These are phyloP conservation scores for Daldinia caldariorum DNA, from an alignment of 495 filamentous ascomycete species.

Conservation along the genomic window DNA sequence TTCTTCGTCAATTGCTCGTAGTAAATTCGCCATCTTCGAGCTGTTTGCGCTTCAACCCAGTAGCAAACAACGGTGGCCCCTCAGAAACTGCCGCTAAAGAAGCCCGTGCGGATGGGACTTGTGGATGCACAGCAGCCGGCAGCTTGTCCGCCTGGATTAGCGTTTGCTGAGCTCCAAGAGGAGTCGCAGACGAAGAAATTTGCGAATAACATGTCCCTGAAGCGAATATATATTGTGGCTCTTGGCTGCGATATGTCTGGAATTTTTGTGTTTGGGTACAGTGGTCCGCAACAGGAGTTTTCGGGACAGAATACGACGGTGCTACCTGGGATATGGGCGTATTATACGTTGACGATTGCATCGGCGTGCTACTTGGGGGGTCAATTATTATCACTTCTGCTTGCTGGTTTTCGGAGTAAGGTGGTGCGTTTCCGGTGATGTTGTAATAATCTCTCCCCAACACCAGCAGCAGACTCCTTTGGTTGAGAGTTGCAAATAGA, in stretches of 20 bases:
- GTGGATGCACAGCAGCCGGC: too few relatives aligned
- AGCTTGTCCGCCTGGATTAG: too few relatives aligned
- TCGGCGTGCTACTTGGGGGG: too few relatives aligned
- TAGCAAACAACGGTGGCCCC: neutral
- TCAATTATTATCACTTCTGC: neutral
- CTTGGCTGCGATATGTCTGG: neutral
- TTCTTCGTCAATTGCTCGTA: constrained; percentile 4
- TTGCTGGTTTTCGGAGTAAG: neutral
- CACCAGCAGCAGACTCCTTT: constrained; percentile 1
- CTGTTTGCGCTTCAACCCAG: constrained; percentile 16
- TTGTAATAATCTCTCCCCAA: constrained; percentile 10
- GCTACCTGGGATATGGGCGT: too few relatives aligned
- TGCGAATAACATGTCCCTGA: too few relatives aligned
- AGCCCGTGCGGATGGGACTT: too few relatives aligned
- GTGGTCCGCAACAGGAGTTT: neutral
- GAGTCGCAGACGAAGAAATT: too few relatives aligned
- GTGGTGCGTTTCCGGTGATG: neutral
- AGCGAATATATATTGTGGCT: too few relatives aligned
- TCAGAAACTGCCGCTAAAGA: too few relatives aligned
- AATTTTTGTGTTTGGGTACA: neutral
- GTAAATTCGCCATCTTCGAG: neutral
- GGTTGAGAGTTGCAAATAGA: neutral
- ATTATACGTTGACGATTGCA: too few relatives aligned
- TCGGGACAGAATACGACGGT: neutral
- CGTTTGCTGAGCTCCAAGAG: too few relatives aligned